These are phyloP conservation scores for Microcyclospora pomicola DNA, from an alignment of 2,329 filamentous ascomycete species.

Conservation along the genomic window DNA sequence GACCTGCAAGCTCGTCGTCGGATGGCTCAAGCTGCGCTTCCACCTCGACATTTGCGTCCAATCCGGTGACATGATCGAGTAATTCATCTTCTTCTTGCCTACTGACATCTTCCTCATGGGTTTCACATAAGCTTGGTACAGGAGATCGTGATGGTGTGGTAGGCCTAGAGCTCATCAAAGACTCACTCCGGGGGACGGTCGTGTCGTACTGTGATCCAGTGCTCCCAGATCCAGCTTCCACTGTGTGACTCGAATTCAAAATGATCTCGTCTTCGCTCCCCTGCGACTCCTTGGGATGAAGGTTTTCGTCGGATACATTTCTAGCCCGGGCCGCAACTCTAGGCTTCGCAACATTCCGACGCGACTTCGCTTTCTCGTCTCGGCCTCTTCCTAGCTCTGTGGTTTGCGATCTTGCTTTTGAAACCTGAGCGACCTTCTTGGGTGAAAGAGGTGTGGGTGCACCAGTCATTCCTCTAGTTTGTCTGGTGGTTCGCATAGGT, in stretches of 20 bases:
- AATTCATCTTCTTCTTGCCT: conserved; percentile 5
- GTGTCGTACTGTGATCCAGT: too few species aligned
- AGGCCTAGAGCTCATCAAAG: conserved; percentile 10
- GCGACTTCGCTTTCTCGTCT: conserved; percentile 17
- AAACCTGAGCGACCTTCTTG: conserved; percentile 23
- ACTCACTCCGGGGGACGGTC: conserved; percentile 4
- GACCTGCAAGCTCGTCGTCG: conserved; percentile 20
- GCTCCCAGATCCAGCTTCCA: too few species aligned
- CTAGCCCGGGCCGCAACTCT: not conserved
- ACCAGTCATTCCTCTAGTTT: conserved; percentile 6
- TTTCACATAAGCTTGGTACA: conserved; percentile 4
- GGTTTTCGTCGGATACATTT: too few species aligned
- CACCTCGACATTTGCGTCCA: conserved; percentile 4
- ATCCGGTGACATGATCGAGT: not conserved
- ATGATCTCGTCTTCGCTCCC: conserved; percentile 4
- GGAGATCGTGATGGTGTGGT: conserved; percentile 13
- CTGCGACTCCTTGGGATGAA: not conserved
- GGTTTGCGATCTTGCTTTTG: conserved; percentile 3
- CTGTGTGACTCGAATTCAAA: not conserved
- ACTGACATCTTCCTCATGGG: conserved; percentile 5
- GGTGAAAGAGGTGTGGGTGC: conserved; percentile 19
- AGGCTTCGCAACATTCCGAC: conserved; percentile 5
- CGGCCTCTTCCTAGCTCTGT: conserved; percentile 13
- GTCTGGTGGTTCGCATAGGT: not conserved
- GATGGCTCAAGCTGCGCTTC: conserved; percentile 10